These are phyloP conservation scores for Santalum album DNA, from an alignment of 164 flowering plant species.

Conservation along the genomic window DNA sequence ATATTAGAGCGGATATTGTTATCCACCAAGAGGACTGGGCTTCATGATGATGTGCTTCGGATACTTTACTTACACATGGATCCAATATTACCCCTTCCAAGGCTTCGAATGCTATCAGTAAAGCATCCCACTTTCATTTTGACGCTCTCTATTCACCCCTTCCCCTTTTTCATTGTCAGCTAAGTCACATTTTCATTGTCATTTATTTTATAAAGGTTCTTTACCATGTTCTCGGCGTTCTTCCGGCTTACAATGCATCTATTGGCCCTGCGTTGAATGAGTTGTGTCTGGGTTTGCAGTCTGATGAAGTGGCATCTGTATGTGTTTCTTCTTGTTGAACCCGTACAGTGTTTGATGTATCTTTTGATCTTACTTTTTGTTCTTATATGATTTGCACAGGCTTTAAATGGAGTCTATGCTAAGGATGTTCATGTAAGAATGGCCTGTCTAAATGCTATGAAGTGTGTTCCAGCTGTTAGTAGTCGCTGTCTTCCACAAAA, in stretches of 20 bases:
- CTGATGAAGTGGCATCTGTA: conserved; percentile 83
- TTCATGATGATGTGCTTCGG: conserved; percentile 81
- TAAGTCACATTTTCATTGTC: neutral
- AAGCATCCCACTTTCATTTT: conserved; percentile 7
- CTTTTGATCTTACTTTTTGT: neutral
- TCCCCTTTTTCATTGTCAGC: neutral
- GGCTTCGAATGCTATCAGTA: conserved; percentile 94
- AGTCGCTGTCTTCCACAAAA: conserved; percentile 59
- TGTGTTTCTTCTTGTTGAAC: conserved; percentile 10
- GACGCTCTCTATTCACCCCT: neutral
- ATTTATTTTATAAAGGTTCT: conserved; percentile 56
- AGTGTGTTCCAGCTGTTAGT: conserved; percentile 86
- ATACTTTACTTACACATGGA: conserved; percentile 88
- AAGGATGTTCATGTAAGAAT: conserved; percentile 91
- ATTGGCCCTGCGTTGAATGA: conserved; percentile 87
- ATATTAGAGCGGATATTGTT: conserved; percentile 81
- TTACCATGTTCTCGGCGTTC: conserved; percentile 85
- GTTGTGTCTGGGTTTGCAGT: conserved; percentile 78
- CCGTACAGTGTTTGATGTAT: neutral
- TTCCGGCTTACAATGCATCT: conserved; percentile 76
- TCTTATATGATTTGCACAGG: conserved; percentile 33
- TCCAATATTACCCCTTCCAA: conserved; percentile 86
- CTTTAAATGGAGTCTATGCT: conserved; percentile 78
- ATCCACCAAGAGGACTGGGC: conserved; percentile 74
- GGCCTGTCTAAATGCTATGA: conserved; percentile 91